Conservation (phyloP, 768 basidiomycete genomes). For the Tylopilus balloui region DNA sequence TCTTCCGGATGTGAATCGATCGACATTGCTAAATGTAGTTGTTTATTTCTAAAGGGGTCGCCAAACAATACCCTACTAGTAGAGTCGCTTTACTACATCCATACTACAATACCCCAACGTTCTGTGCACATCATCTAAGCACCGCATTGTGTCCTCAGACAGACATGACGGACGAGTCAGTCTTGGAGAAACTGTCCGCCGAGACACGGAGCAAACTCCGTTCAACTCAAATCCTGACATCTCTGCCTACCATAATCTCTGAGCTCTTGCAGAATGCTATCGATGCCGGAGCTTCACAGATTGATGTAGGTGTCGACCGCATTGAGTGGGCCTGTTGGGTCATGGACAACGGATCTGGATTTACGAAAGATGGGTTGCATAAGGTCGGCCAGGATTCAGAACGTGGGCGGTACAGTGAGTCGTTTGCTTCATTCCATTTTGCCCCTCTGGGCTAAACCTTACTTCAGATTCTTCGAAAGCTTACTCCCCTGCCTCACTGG, state of each 20-base stretch:
- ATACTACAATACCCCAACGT: background rate
- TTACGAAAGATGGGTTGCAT: slow-evolving; percentile 55
- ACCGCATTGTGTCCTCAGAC: background rate
- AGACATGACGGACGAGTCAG: slow-evolving; percentile 19
- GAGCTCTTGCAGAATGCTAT: slow-evolving; percentile 90
- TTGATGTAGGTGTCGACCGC: slow-evolving; percentile 72
- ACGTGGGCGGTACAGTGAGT: slow-evolving; percentile 65
- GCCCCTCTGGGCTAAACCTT: background rate
- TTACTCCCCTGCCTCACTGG: slow-evolving; percentile 47
- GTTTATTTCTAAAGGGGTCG: slow-evolving; percentile 18
- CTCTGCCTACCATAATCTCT: slow-evolving; percentile 70
- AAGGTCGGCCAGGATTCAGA: slow-evolving; percentile 49
- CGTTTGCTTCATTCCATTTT: background rate
- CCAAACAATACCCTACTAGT: slow-evolving; percentile 21
- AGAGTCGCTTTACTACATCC: too few species aligned
- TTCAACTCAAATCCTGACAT: slow-evolving; percentile 80
- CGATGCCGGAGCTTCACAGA: slow-evolving; percentile 66
- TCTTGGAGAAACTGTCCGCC: slow-evolving; percentile 44
- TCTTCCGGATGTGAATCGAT: slow-evolving; percentile 76
- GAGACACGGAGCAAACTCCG: slow-evolving; percentile 70
- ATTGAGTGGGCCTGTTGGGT: slow-evolving; percentile 83
- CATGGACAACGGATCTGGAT: slow-evolving; percentile 79
- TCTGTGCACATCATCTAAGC: slow-evolving; percentile 2
- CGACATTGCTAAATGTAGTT: slow-evolving; percentile 25
- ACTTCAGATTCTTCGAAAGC: slow-evolving; percentile 68